Evolutionary conservation across 306 rosid species (phyloP).

Genomic region (Castanea crenata): DNA sequence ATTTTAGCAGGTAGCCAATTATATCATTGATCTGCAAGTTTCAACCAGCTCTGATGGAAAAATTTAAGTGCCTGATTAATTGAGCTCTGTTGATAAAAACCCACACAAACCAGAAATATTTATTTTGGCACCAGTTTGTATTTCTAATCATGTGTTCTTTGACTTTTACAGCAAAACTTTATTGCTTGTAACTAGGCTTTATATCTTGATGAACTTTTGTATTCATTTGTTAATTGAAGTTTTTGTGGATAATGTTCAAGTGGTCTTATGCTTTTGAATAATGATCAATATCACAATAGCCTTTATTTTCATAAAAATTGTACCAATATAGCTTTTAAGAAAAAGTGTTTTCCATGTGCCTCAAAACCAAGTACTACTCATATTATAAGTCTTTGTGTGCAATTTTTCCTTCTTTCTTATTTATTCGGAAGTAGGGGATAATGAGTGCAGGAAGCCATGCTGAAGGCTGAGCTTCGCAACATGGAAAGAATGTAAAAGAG

Average conservation of each 20-base stretch:
- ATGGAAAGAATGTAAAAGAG: conserved; percentile 83
- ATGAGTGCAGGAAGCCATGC: conserved; percentile 64
- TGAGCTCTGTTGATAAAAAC: neutral
- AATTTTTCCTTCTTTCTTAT: neutral
- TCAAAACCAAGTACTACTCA: too few species aligned
- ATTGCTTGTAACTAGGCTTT: neutral
- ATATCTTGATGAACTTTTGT: neutral
- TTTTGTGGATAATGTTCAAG: neutral
- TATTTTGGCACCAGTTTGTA: neutral
- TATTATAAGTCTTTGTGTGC: neutral
- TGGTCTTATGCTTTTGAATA: neutral
- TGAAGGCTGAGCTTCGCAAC: conserved; percentile 74
- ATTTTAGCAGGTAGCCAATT: neutral
- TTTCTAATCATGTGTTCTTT: neutral
- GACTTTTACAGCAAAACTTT: neutral
- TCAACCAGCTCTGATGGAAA: neutral
- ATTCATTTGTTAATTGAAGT: neutral
- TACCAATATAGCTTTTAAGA: neutral
- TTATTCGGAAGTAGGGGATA: neutral
- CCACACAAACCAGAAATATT: neutral
- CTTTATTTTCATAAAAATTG: neutral
- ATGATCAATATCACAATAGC: neutral
- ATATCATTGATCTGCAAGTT: neutral
- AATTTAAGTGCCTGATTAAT: neutral
- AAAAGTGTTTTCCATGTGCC: neutral